Evolutionary conservation across 495 filamentous ascomycete genomes (phyloP), one percentile per base, ranked within the genome.

Genomic region (Penicillium odoratum): DNA sequence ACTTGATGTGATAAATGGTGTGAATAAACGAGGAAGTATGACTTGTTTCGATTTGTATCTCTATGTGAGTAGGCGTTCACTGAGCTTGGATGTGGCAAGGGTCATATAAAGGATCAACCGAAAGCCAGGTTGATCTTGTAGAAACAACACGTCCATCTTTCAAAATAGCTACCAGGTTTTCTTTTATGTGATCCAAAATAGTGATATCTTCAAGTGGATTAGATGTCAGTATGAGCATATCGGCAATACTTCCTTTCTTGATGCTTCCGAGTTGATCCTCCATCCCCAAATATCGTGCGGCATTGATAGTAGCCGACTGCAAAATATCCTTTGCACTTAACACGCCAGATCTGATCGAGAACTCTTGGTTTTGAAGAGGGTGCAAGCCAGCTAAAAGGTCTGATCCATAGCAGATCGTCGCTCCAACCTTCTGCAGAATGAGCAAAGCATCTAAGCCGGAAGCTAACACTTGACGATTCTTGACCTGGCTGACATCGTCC

Each of bases 401-500:
- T 0, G 78, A 76, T 0, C 80, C 81, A 55, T 71, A 81, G 61
- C 79, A 83, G 42, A 84, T 78, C 1, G 65, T 74, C 4, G 80
- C 72, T 0, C 77, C 79, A 5, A 71, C 76, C 7, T 74, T 66
- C 3, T 60, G 57, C 0, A 74, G 69, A 16, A 81, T 72, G 25
- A 71, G 63, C 31, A 82, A 51, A 3, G 73, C 67, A 25, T 68
- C 34, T 11, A 80, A 53, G 0, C 81, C 79, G 7, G 69, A 67
- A 0, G 64, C 55, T 3, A 82, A 64, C 0, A 83, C 79, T 45
- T 77, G 57, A 4, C 61, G 52, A 45, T 82, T 81, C 64, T 82
- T 83, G 16, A 44, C 55, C 26, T 60, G 61, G 9, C 61, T 69
- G 16, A 62, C 60, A 3, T 66, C 60, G 3, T 76, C 73, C 9